Evolutionary conservation across 1,139 yeast genomes (phyloP).

Genomic region (Hansenula anomala): DNA sequence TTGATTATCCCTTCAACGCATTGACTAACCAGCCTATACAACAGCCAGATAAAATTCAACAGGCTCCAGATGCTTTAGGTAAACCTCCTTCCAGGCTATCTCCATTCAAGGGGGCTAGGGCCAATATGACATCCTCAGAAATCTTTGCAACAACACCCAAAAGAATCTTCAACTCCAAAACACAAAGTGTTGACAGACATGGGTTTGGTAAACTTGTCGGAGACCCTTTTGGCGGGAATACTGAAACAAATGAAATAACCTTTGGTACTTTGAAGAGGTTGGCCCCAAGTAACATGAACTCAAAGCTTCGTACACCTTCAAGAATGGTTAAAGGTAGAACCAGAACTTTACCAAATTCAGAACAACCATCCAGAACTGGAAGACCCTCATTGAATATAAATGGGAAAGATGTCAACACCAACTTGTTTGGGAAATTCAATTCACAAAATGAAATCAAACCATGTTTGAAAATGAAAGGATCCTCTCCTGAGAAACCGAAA

Average conservation of each 20-base stretch:
- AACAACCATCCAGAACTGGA: conserved; percentile 14
- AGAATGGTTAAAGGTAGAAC: conserved; percentile 13
- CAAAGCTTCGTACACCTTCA: conserved; percentile 16
- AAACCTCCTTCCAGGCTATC: conserved; percentile 21
- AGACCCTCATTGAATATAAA: conserved; percentile 7
- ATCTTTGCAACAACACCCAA: conserved; percentile 19
- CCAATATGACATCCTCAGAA: conserved; percentile 11
- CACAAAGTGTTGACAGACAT: conserved; percentile 20
- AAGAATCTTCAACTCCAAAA: conserved; percentile 8
- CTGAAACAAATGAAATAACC: too few species aligned
- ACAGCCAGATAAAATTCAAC: not conserved
- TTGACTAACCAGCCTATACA: not conserved
- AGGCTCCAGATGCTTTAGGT: not conserved
- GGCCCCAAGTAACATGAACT: conserved; percentile 12
- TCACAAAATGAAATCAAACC: conserved; percentile 11
- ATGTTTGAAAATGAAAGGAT: conserved; percentile 1
- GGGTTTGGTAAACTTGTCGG: not conserved
- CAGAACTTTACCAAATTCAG: conserved; percentile 14
- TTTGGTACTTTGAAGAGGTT: conserved; percentile 11
- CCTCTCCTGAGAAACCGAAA: too few species aligned
- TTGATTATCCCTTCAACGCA: too few species aligned
- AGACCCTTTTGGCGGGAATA: too few species aligned
- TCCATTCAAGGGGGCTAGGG: conserved; percentile 17
- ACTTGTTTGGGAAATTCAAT: conserved; percentile 14
- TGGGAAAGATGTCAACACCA: conserved; percentile 11